These are phyloP conservation scores for Pouteria campechiana DNA, from an alignment of 179 eudicot genomes.

Conservation along the genomic window DNA sequence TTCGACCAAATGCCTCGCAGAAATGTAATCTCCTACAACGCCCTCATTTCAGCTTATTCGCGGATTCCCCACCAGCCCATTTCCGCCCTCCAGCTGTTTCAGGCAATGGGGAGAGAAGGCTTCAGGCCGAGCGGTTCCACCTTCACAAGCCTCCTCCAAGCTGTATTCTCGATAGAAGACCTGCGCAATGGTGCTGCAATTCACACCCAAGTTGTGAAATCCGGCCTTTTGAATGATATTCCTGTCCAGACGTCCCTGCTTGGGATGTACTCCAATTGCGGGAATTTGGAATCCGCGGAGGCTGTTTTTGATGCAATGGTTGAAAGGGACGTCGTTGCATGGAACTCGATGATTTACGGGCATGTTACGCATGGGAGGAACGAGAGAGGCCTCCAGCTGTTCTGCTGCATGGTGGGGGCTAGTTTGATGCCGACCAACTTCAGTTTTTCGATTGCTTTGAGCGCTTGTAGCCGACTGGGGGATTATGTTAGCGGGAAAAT, in stretches of 20 bases:
- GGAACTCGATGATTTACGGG: slow-evolving; percentile 69
- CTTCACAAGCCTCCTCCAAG: slow-evolving; percentile 49
- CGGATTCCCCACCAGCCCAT: slow-evolving; percentile 19
- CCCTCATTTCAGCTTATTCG: slow-evolving; percentile 57
- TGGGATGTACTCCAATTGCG: slow-evolving; percentile 47
- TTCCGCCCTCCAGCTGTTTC: slow-evolving; percentile 23
- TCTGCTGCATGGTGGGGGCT: slow-evolving; percentile 35
- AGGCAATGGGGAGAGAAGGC: slow-evolving; percentile 27
- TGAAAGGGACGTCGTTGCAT: slow-evolving; percentile 43
- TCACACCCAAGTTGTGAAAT: slow-evolving; percentile 42
- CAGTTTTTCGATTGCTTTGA: slow-evolving; percentile 62
- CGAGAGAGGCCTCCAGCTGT: slow-evolving; percentile 29
- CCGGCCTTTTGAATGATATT: slow-evolving; percentile 37
- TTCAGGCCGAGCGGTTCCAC: slow-evolving; percentile 50
- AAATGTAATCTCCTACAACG: slow-evolving; percentile 60
- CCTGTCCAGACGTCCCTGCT: slow-evolving; percentile 55
- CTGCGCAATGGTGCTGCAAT: slow-evolving; percentile 28
- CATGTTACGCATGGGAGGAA: slow-evolving; percentile 39
- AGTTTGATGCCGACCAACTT: slow-evolving; percentile 46
- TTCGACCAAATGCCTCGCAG: slow-evolving; percentile 78
- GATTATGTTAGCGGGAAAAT: slow-evolving; percentile 38
- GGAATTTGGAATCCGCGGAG: slow-evolving; percentile 42
- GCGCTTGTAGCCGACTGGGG: slow-evolving; percentile 46
- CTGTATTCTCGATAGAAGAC: slow-evolving; percentile 30
- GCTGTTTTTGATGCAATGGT: slow-evolving; percentile 26